Evolutionary conservation across 1,284 basidiomycete species (phyloP).

Genomic region (Cutaneotrichosporon cutaneum): DNA sequence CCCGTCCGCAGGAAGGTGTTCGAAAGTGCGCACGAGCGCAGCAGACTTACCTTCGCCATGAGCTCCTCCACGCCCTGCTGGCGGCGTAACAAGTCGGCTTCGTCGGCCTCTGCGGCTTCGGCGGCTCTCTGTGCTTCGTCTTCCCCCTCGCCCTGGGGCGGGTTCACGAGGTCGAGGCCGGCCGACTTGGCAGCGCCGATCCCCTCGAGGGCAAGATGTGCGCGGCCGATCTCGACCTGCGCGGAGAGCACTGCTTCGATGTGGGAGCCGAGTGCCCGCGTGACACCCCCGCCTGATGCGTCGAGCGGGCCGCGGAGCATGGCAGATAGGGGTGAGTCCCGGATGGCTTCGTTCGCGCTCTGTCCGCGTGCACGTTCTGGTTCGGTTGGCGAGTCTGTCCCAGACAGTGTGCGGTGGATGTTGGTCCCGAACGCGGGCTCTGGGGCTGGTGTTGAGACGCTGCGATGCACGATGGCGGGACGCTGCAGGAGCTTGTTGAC

Average conservation of each 20-base stretch:
- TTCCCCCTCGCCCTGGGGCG: neutral
- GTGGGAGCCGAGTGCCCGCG: constrained; percentile 18
- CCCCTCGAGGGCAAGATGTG: constrained; percentile 23
- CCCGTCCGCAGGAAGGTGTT: too few relatives aligned
- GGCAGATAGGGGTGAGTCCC: neutral
- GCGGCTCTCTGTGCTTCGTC: neutral
- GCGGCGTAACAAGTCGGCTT: constrained; percentile 10
- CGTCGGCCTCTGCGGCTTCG: constrained; percentile 1
- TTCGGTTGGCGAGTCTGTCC: neutral
- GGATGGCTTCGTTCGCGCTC: neutral
- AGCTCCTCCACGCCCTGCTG: constrained; percentile 22
- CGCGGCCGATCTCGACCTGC: constrained; percentile 24
- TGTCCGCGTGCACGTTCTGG: neutral
- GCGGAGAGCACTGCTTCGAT: constrained; percentile 22
- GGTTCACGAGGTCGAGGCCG: neutral
- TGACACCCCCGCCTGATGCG: constrained; percentile 17
- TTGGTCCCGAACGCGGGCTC: neutral
- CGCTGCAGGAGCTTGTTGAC: constrained; percentile 15
- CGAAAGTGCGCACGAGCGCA: neutral
- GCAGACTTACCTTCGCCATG: constrained; percentile 19
- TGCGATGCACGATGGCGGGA: constrained; percentile 4
- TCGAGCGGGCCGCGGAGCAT: constrained; percentile 23
- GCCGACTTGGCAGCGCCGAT: constrained; percentile 6
- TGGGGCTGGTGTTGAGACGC: neutral
- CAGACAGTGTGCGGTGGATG: neutral